Evolutionary conservation across 768 basidiomycete species (phyloP).

Genomic region (Kondoa subrosea): DNA sequence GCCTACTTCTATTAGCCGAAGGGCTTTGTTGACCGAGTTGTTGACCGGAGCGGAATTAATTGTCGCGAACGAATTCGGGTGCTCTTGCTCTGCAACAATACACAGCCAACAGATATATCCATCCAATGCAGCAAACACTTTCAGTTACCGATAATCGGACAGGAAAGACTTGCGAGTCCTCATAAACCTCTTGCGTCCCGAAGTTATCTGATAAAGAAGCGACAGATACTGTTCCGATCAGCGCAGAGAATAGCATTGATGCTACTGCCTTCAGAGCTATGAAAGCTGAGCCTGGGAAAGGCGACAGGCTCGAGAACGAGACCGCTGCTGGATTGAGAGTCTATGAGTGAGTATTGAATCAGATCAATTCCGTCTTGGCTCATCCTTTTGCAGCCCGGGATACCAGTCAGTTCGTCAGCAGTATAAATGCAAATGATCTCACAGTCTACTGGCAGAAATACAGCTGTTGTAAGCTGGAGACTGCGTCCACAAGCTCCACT

Average conservation of each 20-base stretch:
- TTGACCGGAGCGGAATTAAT: background rate
- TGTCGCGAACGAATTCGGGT: background rate
- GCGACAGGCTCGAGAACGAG: slow-evolving; percentile 46
- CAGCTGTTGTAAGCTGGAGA: no score
- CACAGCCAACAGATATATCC: background rate
- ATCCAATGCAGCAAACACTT: no score
- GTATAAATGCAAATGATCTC: no score
- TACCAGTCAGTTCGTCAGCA: no score
- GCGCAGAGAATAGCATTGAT: slow-evolving; percentile 15
- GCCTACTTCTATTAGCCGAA: background rate
- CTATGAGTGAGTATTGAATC: slow-evolving; percentile 39
- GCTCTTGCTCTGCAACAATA: background rate
- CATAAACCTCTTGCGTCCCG: slow-evolving; percentile 61
- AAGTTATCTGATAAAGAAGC: slow-evolving; percentile 32
- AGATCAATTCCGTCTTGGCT: no score
- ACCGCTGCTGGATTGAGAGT: background rate
- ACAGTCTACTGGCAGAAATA: no score
- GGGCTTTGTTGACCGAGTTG: background rate
- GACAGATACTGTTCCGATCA: slow-evolving; percentile 20
- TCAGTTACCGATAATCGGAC: no score
- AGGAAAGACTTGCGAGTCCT: slow-evolving; percentile 42
- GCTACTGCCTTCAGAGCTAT: slow-evolving; percentile 19
- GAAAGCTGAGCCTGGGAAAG: slow-evolving; percentile 6
- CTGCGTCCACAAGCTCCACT: no score
- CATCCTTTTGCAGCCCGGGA: no score